Base-by-base conservation (phyloP, 2,329 filamentous ascomycete genomes). In the Monilinia vaccinii-corymbosi region DNA sequence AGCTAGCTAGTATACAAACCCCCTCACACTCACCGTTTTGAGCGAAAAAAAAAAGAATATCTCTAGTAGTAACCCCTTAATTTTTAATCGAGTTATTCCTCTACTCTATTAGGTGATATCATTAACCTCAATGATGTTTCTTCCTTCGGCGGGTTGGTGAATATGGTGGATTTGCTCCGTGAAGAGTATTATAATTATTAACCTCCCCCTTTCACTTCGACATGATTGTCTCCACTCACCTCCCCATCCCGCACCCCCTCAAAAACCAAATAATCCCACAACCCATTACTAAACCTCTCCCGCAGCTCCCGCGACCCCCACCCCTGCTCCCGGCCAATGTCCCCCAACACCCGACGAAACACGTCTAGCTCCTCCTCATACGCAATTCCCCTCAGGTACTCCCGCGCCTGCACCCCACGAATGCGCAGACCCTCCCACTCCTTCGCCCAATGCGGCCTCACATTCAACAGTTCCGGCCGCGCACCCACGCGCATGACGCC, bases 361-460 rank as follows among this genome's bases (percentile, higher is more conserved):
- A 55, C 49, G 1, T 1, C 2, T 0, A 60, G 14, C 10, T 28
- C 38, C 16, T 32, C 42, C n/a, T 32, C 48, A 14, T 60, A 60
- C 32, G 42, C 40, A 6, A n/a, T 13, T 1, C 42, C 49, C 13
- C 31, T 56, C n/a, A 56, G 18, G 16, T 60, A 56, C 7, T 48
- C 36, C n/a, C 23, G n/a, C 5, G 57, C 58, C 10, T 1, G 7
- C 11, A 23, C 31, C 18, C 25, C 31, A 1, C 58, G 23, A 45
- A 60, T 56, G 0, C 4, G 31, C n/a, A 48, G 25, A 11, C n/a
- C 23, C 11, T 60, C 58, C 58, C 75, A 77, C 60, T 78, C 74
- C 66, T 78, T 77, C 0, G 75, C 76, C 76, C 75, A 77, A 62
- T 78, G 76, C 16, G 76, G 76, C 25, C 75, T 64, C 2, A 60